These are phyloP conservation scores for Yamadazyma laniorum DNA, from an alignment of 805 yeast genomes.

Conservation along the genomic window DNA sequence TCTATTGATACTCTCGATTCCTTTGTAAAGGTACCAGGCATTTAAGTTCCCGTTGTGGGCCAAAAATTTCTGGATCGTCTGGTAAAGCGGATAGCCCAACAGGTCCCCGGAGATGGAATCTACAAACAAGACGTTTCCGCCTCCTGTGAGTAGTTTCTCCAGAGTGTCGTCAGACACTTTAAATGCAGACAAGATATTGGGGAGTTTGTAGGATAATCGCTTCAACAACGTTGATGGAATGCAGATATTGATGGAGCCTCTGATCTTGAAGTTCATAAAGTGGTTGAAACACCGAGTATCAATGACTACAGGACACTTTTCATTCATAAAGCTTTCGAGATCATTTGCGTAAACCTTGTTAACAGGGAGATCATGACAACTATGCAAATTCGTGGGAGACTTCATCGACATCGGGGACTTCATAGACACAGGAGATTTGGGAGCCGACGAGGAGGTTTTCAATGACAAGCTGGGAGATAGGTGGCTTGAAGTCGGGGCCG, in stretches of 20 bases:
- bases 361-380: conserved; percentile 3
- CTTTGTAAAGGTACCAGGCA: conserved; percentile 10
- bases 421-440: conserved; percentile 5
- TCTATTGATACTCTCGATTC: conserved; percentile 3
- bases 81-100: conserved; percentile 34
- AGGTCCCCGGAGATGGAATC: conserved; percentile 18
- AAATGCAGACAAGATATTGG: conserved; percentile 31
- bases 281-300: conserved; percentile 42
- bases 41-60: conserved; percentile 14
- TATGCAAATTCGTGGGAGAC: conserved; percentile 2
- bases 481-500: conserved; percentile 1
- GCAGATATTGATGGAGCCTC: conserved; percentile 36
- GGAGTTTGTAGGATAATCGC: conserved; percentile 32
- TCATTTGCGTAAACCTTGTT: not conserved
- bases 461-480: conserved; percentile 4
- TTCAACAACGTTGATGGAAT: conserved; percentile 45
- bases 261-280: conserved; percentile 29
- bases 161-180: conserved; percentile 22
- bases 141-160: conserved; percentile 15
- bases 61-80: conserved; percentile 32
- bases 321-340: not conserved
- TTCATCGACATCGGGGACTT: conserved; percentile 7
- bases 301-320: conserved; percentile 19
- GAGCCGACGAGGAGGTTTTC: not conserved
- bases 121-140: conserved; percentile 23